Evolutionary conservation across 2,329 filamentous ascomycete species (phyloP).

Genomic region (Calonectria pauciramosa): DNA sequence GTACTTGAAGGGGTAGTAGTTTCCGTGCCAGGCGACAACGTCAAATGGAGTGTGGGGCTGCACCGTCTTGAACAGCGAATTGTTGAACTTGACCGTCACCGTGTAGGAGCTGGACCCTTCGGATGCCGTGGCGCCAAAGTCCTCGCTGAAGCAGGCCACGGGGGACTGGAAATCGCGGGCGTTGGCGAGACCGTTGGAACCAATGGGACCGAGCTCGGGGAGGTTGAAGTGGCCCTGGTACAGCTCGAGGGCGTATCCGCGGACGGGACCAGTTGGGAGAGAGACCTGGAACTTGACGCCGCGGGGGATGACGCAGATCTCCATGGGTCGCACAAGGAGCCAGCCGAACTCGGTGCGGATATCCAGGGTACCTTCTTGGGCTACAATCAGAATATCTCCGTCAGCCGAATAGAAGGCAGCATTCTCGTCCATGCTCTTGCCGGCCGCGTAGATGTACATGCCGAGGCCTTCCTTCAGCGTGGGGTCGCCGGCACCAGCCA

Average conservation of each 20-base stretch:
- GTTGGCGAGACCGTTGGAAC: constrained; percentile 82
- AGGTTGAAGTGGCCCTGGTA: constrained; percentile 80
- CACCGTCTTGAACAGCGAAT: constrained; percentile 73
- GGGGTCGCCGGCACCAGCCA: constrained; percentile 85
- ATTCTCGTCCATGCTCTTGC: constrained; percentile 80
- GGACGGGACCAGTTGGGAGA: constrained; percentile 71
- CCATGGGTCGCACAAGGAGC: constrained; percentile 81
- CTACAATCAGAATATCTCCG: constrained; percentile 82
- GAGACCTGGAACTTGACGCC: constrained; percentile 81
- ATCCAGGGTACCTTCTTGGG: constrained; percentile 80
- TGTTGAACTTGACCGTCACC: constrained; percentile 76
- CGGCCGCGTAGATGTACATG: constrained; percentile 85
- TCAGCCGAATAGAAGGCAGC: constrained; percentile 89
- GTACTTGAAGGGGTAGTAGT: constrained; percentile 86
- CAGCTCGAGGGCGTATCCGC: constrained; percentile 82
- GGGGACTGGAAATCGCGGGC: constrained; percentile 82
- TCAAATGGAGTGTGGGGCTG: constrained; percentile 83
- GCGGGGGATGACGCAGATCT: constrained; percentile 82
- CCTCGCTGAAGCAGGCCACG: constrained; percentile 77
- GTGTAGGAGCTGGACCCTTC: constrained; percentile 57
- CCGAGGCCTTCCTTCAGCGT: constrained; percentile 84
- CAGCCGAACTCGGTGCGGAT: constrained; percentile 84
- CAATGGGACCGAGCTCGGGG: constrained; percentile 80
- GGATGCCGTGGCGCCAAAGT: constrained; percentile 56
- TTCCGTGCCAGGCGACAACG: constrained; percentile 85